phyloP scores from a whole-genome alignment of 1,284 basidiomycete genomes.

The Fistulinella cinereoalba region DNA sequence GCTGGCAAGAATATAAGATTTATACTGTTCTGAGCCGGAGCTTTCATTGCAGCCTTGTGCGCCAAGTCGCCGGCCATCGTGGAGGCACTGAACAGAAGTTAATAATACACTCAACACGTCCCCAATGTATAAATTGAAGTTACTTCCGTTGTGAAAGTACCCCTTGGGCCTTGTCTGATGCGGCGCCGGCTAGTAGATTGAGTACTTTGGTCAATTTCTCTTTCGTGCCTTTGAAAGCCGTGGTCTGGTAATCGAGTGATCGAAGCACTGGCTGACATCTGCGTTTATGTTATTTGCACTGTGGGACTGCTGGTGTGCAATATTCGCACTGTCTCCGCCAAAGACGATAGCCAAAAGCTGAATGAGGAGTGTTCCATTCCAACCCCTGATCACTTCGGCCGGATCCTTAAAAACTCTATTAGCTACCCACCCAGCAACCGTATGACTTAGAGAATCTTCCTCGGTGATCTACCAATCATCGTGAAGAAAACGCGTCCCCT shows the following conservation, averaged over 20 bases:
- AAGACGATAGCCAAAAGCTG: background rate
- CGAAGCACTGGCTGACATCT: too few species aligned
- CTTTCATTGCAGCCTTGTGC: too few species aligned
- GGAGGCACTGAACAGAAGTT: too few species aligned
- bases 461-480: slow-evolving; percentile 29
- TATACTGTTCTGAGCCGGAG: too few species aligned
- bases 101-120: too few species aligned
- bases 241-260: too few species aligned
- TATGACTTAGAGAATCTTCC: slow-evolving; percentile 9
- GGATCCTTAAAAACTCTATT: slow-evolving; percentile 36
- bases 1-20: too few species aligned
- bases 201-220: background rate
- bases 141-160: slow-evolving; percentile 8
- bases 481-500: slow-evolving; percentile 9
- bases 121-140: too few species aligned
- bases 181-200: too few species aligned
- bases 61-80: too few species aligned
- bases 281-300: background rate
- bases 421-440: slow-evolving; percentile 15
- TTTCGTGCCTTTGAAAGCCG: slow-evolving; percentile 9
- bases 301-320: background rate
- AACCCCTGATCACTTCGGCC: slow-evolving; percentile 1
- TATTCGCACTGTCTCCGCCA: slow-evolving; percentile 2
- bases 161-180: background rate
- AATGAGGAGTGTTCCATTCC: slow-evolving; percentile 3